These are phyloP conservation scores for Helotiales sp. DNA, from an alignment of 2,329 filamentous ascomycete genomes.

Conservation along the genomic window DNA sequence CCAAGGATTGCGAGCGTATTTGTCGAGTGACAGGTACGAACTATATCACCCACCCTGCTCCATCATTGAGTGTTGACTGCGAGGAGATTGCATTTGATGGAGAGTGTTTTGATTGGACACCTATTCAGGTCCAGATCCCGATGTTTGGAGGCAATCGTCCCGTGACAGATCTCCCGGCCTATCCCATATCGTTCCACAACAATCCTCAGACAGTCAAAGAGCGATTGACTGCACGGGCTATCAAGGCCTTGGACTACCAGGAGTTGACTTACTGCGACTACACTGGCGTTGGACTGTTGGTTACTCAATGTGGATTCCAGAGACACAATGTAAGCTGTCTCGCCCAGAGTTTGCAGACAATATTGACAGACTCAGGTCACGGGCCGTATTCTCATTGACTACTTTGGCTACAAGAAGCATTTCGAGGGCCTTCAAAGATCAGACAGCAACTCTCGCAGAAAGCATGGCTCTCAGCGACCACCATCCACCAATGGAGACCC, in stretches of 20 bases:
- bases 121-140: constrained; percentile 41
- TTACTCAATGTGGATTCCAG: constrained; percentile 16
- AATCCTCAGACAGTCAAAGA: constrained; percentile 33
- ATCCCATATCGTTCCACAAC: constrained; percentile 43
- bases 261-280: constrained; percentile 50
- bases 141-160: constrained; percentile 49
- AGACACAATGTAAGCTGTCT: constrained; percentile 41
- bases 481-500: background rate
- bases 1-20: constrained; percentile 49
- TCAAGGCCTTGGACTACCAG: constrained; percentile 50
- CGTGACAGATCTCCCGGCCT: constrained; percentile 47
- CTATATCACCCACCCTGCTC: constrained; percentile 8
- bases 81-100: constrained; percentile 50
- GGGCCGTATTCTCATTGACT: constrained; percentile 31
- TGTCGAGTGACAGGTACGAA: constrained; percentile 33
- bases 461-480: background rate
- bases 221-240: constrained; percentile 44
- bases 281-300: constrained; percentile 47
- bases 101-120: constrained; percentile 51
- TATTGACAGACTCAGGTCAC: constrained; percentile 20
- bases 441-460: constrained; percentile 1
- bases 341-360: constrained; percentile 33
- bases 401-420: constrained; percentile 32
- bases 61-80: constrained; percentile 32
- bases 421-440: constrained; percentile 24